These are phyloP conservation scores for Macrolepiota albuminosa DNA, from an alignment of 768 basidiomycete genomes.

Conservation along the genomic window DNA sequence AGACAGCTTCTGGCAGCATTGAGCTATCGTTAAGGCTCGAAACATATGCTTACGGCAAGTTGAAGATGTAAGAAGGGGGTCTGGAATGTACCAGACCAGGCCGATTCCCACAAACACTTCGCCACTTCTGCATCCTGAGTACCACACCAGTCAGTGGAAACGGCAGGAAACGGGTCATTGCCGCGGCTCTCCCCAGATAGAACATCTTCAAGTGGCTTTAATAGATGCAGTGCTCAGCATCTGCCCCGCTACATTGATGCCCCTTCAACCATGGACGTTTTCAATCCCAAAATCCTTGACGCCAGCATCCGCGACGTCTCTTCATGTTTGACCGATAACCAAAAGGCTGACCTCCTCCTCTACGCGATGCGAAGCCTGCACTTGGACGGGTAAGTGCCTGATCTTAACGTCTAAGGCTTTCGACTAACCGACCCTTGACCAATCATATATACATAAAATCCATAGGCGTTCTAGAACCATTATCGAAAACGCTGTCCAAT, in stretches of 20 bases:
- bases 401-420: neutral
- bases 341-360: conserved; percentile 68
- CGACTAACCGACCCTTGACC: neutral
- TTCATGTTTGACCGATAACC: conserved; percentile 49
- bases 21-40: neutral
- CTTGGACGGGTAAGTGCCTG: conserved; percentile 50
- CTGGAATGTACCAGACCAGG: conserved; percentile 13
- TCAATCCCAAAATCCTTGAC: conserved; percentile 75
- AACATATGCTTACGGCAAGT: neutral
- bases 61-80: neutral
- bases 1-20: neutral
- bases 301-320: conserved; percentile 70
- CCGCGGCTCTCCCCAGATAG: neutral
- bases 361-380: conserved; percentile 83
- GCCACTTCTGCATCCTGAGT: neutral
- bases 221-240: neutral
- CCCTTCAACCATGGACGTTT: conserved; percentile 44
- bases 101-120: neutral
- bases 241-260: neutral
- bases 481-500: conserved; percentile 74
- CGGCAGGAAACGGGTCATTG: conserved; percentile 1
- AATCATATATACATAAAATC: neutral
- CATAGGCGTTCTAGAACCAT: conserved; percentile 50
- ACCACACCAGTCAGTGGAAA: neutral
- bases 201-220: neutral